Evolutionary conservation across 164 flowering plant species (phyloP), one percentile per base, ranked within the genome.

Genomic region (Kingdonia uniflora): DNA sequence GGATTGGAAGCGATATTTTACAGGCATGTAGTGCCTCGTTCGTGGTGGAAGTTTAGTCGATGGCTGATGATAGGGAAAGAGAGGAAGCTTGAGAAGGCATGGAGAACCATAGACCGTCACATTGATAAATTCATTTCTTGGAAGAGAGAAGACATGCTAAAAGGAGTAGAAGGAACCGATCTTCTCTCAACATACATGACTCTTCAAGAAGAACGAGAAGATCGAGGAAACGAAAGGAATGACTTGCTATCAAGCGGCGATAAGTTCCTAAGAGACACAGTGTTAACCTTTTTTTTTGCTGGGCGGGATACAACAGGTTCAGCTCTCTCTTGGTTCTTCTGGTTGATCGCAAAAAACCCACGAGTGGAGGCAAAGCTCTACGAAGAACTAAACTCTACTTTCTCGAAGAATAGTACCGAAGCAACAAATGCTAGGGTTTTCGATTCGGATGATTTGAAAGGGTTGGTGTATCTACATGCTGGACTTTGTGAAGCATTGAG

Each of bases 251-350:
- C 48, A 24, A 35, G 42, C 14, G 33, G 20, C 11, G 57, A 57
- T 33, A 63, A 55, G 42, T 74, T 68, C 29, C 14, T 71, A 6
- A 61, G 76, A 54, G 78, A 74, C 24, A 58, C 69, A 1, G 44
- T 60, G 15, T 17, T 76, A 44, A 74, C 59, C 24, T 61, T 74
- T 26, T 19, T 74, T 23, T 7, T 51, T 0, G 86, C 81, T 0
- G 83, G 78, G 8, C 47, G 63, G 5, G 86, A 76, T 62, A 69
- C 80, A 2, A 54, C 66, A 5, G 60, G 69, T 11, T 5, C 68
- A 2, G 68, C 65, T 14, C 73, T 78, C 24, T 53, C 72, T 22
- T 80, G 81, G 86, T 71, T 80, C 42, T 67, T 78, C 46, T 68
- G 67, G 68, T 55, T 67, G n/a, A 49, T 80, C 8, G 49, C 69